Percentiles rank a stretch among this genome's conserved stretches.
These are phyloP conservation scores for Aureobasidium leucospermi DNA, from an alignment of 2,329 filamentous ascomycete genomes.

Conservation along the genomic window DNA sequence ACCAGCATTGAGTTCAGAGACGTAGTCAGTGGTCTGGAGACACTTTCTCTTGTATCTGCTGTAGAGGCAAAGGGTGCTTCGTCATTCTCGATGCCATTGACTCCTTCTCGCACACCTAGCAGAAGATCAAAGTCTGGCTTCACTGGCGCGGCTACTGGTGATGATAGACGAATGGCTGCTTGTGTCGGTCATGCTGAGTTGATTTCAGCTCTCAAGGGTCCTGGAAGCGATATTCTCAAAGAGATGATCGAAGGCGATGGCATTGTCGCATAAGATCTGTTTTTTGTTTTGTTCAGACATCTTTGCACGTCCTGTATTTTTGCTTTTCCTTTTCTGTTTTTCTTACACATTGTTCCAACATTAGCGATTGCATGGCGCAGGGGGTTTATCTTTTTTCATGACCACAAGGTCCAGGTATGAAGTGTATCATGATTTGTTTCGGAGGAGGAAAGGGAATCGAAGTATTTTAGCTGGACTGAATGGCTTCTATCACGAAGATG, in stretches of 20 bases:
- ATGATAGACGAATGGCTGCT: slow-evolving; percentile 49
- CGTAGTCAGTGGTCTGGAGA: slow-evolving; percentile 83
- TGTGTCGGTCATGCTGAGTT: slow-evolving; percentile 30
- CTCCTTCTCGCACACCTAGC: slow-evolving; percentile 63
- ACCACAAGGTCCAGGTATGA: too few species aligned
- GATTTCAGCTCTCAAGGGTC: slow-evolving; percentile 25
- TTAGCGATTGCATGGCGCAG: slow-evolving; percentile 8
- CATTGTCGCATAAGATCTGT: slow-evolving; percentile 1
- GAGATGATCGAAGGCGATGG: slow-evolving; percentile 29
- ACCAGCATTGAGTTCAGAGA: slow-evolving; percentile 91
- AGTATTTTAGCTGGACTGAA: background rate
- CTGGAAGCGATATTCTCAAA: slow-evolving; percentile 29
- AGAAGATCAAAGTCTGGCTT: slow-evolving; percentile 39
- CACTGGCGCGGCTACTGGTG: slow-evolving; percentile 42
- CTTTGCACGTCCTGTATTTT: background rate
- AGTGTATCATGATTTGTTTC: background rate
- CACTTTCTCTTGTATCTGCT: slow-evolving; percentile 68
- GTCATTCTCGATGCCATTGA: slow-evolving; percentile 51
- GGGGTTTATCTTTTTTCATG: background rate
- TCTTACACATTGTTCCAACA: background rate
- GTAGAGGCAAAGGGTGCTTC: slow-evolving; percentile 54
- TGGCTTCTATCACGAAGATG: background rate
- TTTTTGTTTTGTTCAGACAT: background rate
- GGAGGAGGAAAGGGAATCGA: background rate
- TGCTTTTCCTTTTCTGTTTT: background rate